These are phyloP conservation scores for Leptomonas pyrrhocoris DNA, from an alignment of 208 protist species.

Conservation along the genomic window DNA sequence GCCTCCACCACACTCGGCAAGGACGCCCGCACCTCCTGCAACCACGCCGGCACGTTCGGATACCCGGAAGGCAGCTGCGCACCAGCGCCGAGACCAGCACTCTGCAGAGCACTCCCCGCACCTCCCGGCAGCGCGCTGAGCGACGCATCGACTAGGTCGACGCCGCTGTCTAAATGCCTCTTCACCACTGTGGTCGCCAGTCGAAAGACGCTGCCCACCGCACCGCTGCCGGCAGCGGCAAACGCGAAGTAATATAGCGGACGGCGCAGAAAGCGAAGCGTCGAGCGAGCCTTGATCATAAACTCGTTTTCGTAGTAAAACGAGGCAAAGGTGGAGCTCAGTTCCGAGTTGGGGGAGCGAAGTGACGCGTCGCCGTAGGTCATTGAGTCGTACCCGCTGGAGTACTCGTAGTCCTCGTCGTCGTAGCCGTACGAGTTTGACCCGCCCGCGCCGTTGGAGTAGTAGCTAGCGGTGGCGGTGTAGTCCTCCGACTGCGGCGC, in stretches of 20 bases:
- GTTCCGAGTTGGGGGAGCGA: slow-evolving; percentile 68
- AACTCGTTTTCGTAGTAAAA: slow-evolving; percentile 80
- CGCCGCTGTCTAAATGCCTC: slow-evolving; percentile 12
- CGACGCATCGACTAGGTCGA: slow-evolving; percentile 2
- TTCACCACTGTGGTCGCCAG: slow-evolving; percentile 20
- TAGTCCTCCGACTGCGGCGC: slow-evolving; percentile 19
- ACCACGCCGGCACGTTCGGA: slow-evolving; percentile 57
- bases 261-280: slow-evolving; percentile 52
- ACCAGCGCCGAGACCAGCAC: neutral
- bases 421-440: slow-evolving; percentile 36
- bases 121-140: neutral
- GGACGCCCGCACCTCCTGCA: slow-evolving; percentile 58
- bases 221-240: slow-evolving; percentile 50
- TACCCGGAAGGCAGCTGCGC: slow-evolving; percentile 45
- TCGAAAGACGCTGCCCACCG: slow-evolving; percentile 43
- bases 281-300: slow-evolving; percentile 31
- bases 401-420: slow-evolving; percentile 39
- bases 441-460: slow-evolving; percentile 23
- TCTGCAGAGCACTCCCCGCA: neutral
- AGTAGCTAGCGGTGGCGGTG: slow-evolving; percentile 31
- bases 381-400: slow-evolving; percentile 39
- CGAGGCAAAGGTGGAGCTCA: slow-evolving; percentile 82
- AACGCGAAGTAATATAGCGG: slow-evolving; percentile 72
- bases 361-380: slow-evolving; percentile 55
- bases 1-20: slow-evolving; percentile 69